Evolutionary conservation across 805 yeast species (phyloP), one percentile per base, ranked within the genome.

Genomic region (Candida pseudofarinosa): DNA sequence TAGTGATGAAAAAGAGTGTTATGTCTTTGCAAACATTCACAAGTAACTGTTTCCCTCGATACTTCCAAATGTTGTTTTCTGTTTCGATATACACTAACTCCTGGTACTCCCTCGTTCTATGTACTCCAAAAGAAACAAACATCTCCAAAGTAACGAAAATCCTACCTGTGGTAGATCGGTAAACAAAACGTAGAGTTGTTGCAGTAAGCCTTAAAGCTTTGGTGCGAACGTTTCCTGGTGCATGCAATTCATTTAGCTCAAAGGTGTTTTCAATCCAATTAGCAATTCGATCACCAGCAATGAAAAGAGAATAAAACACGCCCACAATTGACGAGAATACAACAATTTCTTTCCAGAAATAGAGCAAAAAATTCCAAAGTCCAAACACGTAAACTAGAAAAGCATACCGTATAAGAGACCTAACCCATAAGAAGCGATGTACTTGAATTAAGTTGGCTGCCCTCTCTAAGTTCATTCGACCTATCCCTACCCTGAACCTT

Each of bases 101-200:
- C 31, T 60, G 59, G 45, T 50, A 60, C 23, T 59, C 67, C 18
- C 62, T 40, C 8, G 51, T 47, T 39, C 67, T 45, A 7, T 33
- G 35, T 3, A 60, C 55, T 4, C 47, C 48, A 19, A 42, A 30
- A 4, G 18, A 18, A 5, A 56, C 42, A 12, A 56, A 19, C 18
- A 46, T 51, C 14, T 23, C 28, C 10, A 23, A 23, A 6, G 28
- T 10, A 17, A n/a, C 4, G 13, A 53, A 42, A 45, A 54, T 49
- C 23, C 43, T 51, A 20, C 47, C 52, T 35, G 59, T 60, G 46
- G 68, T 63, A 48, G 52, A 44, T 37, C 50, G 45, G 36, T 53
- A 45, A 41, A 47, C 51, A 37, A 65, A 59, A 55, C 28, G 35
- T 10, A 36, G 30, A 28, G 32, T 19, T 19, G 12, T 20, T n/a